These are phyloP conservation scores for Helotiales sp. DNA, from an alignment of 2,329 filamentous ascomycete genomes.

Conservation along the genomic window DNA sequence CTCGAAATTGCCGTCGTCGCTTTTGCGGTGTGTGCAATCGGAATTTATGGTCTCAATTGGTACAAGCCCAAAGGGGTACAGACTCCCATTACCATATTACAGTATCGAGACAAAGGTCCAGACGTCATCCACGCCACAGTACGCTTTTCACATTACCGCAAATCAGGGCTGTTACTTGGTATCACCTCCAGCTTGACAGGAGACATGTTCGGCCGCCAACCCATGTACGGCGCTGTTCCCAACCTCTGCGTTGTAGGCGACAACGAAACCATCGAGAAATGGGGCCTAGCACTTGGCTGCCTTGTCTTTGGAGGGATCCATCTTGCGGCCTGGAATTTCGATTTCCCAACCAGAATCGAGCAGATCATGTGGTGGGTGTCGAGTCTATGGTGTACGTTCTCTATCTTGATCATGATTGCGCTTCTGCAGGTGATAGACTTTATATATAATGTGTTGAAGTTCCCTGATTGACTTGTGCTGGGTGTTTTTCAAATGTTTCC, in stretches of 20 bases:
- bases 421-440: neutral
- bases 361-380: constrained; percentile 1
- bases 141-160: neutral
- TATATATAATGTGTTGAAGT: neutral
- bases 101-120: neutral
- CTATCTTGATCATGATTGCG: neutral
- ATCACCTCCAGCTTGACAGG: neutral
- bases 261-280: neutral
- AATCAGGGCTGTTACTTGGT: neutral
- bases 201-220: neutral
- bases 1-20: constrained; percentile 12
- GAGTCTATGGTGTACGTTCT: neutral
- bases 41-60: constrained; percentile 11
- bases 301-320: constrained; percentile 7
- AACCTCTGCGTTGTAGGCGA: neutral
- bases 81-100: constrained; percentile 1
- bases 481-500: neutral
- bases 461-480: neutral
- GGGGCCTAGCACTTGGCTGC: neutral
- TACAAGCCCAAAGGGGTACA: constrained; percentile 11
- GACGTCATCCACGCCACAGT: neutral
- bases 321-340: constrained; percentile 6
- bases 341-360: constrained; percentile 4
- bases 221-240: neutral
- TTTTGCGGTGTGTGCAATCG: constrained; percentile 9